Evolutionary conservation across 352 stramenopile species (phyloP).

Genomic region (Thraustochytrium striatum): DNA sequence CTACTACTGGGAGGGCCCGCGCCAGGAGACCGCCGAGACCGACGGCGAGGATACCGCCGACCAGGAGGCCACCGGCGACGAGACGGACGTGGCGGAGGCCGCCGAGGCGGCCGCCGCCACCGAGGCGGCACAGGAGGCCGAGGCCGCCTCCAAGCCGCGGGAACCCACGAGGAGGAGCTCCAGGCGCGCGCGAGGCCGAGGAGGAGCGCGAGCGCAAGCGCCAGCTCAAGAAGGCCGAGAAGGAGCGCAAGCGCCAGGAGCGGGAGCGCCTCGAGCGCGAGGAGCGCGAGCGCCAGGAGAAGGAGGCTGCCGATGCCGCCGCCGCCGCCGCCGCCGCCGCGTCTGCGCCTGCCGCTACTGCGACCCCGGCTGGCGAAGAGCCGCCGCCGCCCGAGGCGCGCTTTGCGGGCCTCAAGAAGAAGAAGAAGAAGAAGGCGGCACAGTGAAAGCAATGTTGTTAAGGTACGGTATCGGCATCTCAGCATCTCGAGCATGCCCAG

Average conservation of each 20-base stretch:
- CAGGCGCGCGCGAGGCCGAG: background rate
- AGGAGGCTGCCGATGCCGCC: background rate
- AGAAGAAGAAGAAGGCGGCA: slow-evolving; percentile 46
- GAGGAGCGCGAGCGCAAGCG: slow-evolving; percentile 34
- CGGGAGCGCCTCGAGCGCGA: slow-evolving; percentile 24
- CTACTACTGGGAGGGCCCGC: slow-evolving; percentile 37
- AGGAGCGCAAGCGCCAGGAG: slow-evolving; percentile 22
- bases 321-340: background rate
- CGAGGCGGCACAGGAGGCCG: background rate
- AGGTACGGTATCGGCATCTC: too few species aligned
- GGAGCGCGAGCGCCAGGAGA: slow-evolving; percentile 9
- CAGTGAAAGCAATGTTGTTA: too few species aligned
- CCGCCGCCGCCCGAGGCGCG: slow-evolving; percentile 16
- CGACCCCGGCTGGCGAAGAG: background rate
- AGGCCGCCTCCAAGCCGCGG: background rate
- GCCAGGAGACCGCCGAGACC: background rate
- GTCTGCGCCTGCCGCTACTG: background rate
- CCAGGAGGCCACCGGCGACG: background rate
- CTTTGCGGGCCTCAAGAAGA: slow-evolving; percentile 43
- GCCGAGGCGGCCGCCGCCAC: background rate
- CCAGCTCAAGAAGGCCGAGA: slow-evolving; percentile 9
- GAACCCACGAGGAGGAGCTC: background rate
- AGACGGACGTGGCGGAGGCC: background rate
- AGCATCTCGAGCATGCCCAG: too few species aligned
- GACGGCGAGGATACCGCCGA: background rate